Percentiles rank a stretch among this genome's conserved stretches.
These are phyloP conservation scores for Penicillium roqueforti DNA, from an alignment of 495 filamentous ascomycete species.

Conservation along the genomic window DNA sequence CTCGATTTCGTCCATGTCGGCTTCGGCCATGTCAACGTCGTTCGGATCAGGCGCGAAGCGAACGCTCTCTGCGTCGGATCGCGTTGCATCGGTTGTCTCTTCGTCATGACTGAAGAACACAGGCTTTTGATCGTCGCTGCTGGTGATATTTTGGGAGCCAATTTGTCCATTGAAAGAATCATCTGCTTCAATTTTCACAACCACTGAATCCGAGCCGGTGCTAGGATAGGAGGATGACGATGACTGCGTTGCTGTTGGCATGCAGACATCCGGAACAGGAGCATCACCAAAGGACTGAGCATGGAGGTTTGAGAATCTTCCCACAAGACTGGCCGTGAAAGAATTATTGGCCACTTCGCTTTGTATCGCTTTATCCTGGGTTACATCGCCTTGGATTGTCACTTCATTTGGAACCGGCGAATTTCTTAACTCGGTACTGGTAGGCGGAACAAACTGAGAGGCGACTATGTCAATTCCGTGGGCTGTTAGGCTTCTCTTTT, in stretches of 20 bases:
- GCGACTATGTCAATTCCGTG: slow-evolving; percentile 28
- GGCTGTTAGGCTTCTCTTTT: slow-evolving; percentile 35
- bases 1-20: slow-evolving; percentile 9
- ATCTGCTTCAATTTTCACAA: background rate
- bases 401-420: background rate
- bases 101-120: background rate
- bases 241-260: slow-evolving; percentile 4
- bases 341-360: slow-evolving; percentile 11
- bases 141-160: background rate
- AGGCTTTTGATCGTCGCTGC: background rate
- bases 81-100: background rate
- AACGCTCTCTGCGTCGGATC: background rate
- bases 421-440: background rate
- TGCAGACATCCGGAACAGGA: slow-evolving; percentile 3
- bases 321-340: slow-evolving; percentile 30
- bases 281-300: slow-evolving; percentile 23
- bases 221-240: background rate
- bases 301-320: slow-evolving; percentile 28
- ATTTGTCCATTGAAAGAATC: background rate
- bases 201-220: background rate
- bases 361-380: background rate
- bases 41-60: background rate
- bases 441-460: slow-evolving; percentile 17
- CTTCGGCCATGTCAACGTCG: slow-evolving; percentile 4
- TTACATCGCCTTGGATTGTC: background rate